Evolutionary conservation across 495 filamentous ascomycete genomes (phyloP).

Genomic region (Arthonia radiata): DNA sequence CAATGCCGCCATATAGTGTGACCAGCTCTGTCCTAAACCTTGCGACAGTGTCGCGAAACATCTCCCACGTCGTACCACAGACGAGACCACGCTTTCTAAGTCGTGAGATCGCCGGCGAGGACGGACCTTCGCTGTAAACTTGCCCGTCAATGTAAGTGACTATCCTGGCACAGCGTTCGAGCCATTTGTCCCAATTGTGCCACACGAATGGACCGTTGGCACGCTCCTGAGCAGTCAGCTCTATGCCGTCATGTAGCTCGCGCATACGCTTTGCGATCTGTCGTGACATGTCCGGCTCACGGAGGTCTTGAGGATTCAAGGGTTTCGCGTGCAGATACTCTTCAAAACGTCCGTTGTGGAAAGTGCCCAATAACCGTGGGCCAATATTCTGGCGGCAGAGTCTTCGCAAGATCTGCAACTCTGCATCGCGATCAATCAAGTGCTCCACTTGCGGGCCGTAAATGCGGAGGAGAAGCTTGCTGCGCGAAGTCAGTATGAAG

Average conservation of each 20-base stretch:
- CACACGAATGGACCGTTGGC: conserved; percentile 61
- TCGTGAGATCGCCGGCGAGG: neutral
- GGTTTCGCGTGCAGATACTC: conserved; percentile 68
- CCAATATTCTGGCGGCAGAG: conserved; percentile 82
- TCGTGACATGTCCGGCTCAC: conserved; percentile 55
- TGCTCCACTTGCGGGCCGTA: conserved; percentile 93
- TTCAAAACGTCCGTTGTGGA: conserved; percentile 89
- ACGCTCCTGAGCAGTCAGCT: conserved; percentile 53
- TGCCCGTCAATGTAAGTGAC: conserved; percentile 53
- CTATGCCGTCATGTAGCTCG: conserved; percentile 83
- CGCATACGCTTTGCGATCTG: conserved; percentile 98
- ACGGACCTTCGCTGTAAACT: conserved; percentile 36
- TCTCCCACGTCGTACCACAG: conserved; percentile 63
- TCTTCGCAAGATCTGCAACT: conserved; percentile 65
- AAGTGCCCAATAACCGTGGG: conserved; percentile 77
- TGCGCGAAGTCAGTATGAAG: conserved; percentile 9
- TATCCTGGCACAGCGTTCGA: conserved; percentile 50
- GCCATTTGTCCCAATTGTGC: conserved; percentile 91
- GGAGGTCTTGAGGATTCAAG: conserved; percentile 51
- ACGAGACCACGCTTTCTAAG: conserved; percentile 27
- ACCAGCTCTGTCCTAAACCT: conserved; percentile 54
- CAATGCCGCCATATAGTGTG: conserved; percentile 38
- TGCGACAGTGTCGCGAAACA: conserved; percentile 50
- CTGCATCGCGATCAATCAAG: conserved; percentile 77
- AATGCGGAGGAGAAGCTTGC: conserved; percentile 70